Conservation (phyloP, 1,284 basidiomycete genomes). For the Gomphus bonarii region DNA sequence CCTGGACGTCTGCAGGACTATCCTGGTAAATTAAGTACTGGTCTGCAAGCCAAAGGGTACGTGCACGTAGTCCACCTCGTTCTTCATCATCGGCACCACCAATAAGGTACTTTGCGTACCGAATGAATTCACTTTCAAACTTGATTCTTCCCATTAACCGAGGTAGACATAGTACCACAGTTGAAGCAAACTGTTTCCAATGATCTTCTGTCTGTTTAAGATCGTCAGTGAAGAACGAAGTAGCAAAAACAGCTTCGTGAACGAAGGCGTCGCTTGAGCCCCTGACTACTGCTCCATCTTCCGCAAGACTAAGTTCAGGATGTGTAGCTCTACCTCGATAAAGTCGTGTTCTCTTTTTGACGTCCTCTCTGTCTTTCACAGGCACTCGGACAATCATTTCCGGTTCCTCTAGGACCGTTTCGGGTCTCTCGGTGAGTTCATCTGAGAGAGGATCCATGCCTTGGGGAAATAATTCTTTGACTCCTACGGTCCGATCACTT, state of each 20-base stretch:
- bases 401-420: slow-evolving; percentile 12
- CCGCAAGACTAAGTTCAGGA: slow-evolving; percentile 47
- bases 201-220: slow-evolving; percentile 6
- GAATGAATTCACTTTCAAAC: slow-evolving; percentile 61
- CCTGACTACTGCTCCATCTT: slow-evolving; percentile 37
- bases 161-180: slow-evolving; percentile 50
- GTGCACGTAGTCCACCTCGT: slow-evolving; percentile 31
- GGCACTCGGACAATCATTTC: slow-evolving; percentile 19
- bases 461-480: slow-evolving; percentile 65
- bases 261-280: slow-evolving; percentile 68
- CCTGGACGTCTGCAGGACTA: slow-evolving; percentile 34
- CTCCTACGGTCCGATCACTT: slow-evolving; percentile 45
- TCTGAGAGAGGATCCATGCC: slow-evolving; percentile 42
- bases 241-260: slow-evolving; percentile 73
- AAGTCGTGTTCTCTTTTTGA: slow-evolving; percentile 45
- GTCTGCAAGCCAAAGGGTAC: slow-evolving; percentile 50
- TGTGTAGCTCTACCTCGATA: slow-evolving; percentile 73
- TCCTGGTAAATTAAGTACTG: slow-evolving; percentile 52
- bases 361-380: slow-evolving; percentile 19
- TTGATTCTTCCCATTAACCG: slow-evolving; percentile 37
- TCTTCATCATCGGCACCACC: slow-evolving; percentile 38
- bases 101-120: slow-evolving; percentile 54
- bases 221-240: slow-evolving; percentile 33
- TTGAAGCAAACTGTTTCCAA: slow-evolving; percentile 50
- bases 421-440: slow-evolving; percentile 30